A percentile compares a stretch with the other conserved stretches of the same genome.
These are phyloP conservation scores for Miamiensis avidus DNA, from an alignment of 169 alveolate genomes.

Conservation along the genomic window DNA sequence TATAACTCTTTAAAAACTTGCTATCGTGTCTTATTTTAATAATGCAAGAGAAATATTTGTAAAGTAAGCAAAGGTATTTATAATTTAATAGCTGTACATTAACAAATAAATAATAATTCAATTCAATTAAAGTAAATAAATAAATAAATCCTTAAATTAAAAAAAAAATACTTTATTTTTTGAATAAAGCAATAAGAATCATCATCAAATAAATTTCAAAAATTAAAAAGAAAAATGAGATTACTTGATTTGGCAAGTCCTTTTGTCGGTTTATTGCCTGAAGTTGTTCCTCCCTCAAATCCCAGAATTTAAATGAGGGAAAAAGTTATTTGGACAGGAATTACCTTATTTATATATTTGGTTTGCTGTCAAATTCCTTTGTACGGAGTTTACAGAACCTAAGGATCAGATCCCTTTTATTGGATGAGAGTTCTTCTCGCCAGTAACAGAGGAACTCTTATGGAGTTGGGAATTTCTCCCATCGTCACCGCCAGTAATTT, in stretches of 20 bases:
- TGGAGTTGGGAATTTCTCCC: constrained; percentile 71
- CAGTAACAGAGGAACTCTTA: constrained; percentile 62
- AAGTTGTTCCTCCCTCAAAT: background rate
- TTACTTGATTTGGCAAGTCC: background rate
- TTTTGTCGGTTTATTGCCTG: background rate
- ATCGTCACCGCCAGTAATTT: constrained; percentile 47
- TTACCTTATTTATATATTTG: constrained; percentile 61
- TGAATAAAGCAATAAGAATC: background rate
- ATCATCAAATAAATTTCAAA: background rate
- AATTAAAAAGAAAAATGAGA: background rate
- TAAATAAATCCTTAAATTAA: too few species aligned
- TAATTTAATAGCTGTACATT: too few species aligned
- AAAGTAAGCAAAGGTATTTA: too few species aligned
- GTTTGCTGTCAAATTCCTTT: constrained; percentile 67
- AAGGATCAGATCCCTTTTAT: constrained; percentile 68
- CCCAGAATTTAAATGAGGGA: background rate
- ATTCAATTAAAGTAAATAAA: too few species aligned
- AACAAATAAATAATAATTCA: too few species aligned
- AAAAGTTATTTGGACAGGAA: constrained; percentile 60
- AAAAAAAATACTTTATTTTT: too few species aligned
- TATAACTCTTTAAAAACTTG: too few species aligned
- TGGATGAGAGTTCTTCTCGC: constrained; percentile 71
- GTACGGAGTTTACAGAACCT: constrained; percentile 60
- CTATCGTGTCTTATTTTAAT: too few species aligned
- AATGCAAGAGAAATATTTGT: too few species aligned